phyloP scores from a whole-genome alignment of 2,329 filamentous ascomycete genomes.

The Chaetomium globosum region DNA sequence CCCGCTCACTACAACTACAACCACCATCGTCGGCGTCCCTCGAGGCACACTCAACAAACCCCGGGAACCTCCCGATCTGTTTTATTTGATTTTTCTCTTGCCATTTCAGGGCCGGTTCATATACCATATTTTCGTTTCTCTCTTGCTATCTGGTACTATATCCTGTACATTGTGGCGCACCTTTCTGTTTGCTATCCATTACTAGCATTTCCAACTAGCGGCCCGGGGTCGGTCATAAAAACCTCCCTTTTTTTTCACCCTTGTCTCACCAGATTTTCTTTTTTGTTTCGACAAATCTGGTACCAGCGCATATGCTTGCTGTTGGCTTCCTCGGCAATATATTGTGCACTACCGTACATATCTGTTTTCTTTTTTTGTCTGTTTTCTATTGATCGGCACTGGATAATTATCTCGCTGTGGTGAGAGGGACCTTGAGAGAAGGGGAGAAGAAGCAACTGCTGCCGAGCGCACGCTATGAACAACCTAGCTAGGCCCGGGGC shows the following conservation, averaged over 20 bases:
- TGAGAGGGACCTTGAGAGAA: not conserved
- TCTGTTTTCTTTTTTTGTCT: not conserved
- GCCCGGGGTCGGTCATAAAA: slow-evolving; percentile 29
- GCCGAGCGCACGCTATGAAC: slow-evolving; percentile 5
- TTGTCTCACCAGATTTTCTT: slow-evolving; percentile 8
- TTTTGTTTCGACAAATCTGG: slow-evolving; percentile 12
- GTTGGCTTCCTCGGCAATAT: not conserved
- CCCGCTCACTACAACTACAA: not conserved
- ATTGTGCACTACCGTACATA: slow-evolving; percentile 9
- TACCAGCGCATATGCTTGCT: slow-evolving; percentile 5
- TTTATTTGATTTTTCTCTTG: not conserved
- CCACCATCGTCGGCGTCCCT: not conserved
- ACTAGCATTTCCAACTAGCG: slow-evolving; percentile 24
- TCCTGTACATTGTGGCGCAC: slow-evolving; percentile 21
- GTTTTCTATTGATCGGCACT: not conserved
- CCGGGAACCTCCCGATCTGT: not conserved
- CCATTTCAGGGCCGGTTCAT: slow-evolving; percentile 12
- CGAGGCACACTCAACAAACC: not conserved
- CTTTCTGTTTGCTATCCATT: slow-evolving; percentile 9
- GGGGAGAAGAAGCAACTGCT: not conserved
- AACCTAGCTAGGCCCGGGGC: not conserved
- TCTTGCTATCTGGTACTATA: slow-evolving; percentile 10
- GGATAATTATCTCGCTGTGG: slow-evolving; percentile 10
- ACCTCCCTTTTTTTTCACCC: slow-evolving; percentile 11
- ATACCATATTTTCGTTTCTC: slow-evolving; percentile 16